phyloP scores from a whole-genome alignment of 345 rosid genomes.

The Lenwebbia sp. region DNA sequence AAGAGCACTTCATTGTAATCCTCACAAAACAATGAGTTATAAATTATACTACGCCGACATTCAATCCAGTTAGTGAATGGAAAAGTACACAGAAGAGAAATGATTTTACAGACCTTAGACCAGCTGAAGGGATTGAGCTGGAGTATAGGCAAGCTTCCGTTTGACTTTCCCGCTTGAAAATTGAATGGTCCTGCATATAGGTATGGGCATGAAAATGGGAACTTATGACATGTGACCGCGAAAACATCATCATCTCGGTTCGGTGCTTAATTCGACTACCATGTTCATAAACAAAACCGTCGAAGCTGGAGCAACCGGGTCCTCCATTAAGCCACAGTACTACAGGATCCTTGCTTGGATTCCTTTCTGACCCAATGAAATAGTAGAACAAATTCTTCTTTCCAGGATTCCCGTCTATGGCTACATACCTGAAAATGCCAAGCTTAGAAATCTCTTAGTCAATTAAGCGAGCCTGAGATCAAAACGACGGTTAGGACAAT shows the following conservation, averaged over 20 bases:
- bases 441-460: neutral
- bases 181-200: slow-evolving; percentile 15
- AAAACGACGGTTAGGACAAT: neutral
- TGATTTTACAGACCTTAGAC: slow-evolving; percentile 12
- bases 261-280: slow-evolving; percentile 3
- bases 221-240: too few species aligned
- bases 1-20: neutral
- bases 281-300: slow-evolving; percentile 20
- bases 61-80: neutral
- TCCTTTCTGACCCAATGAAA: slow-evolving; percentile 16
- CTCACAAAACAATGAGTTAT: neutral
- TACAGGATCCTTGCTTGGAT: slow-evolving; percentile 15
- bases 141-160: slow-evolving; percentile 6
- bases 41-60: neutral
- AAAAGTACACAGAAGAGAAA: neutral
- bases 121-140: slow-evolving; percentile 19
- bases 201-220: neutral
- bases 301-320: slow-evolving; percentile 29
- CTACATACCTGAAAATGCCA: slow-evolving; percentile 11
- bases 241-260: neutral
- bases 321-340: slow-evolving; percentile 30
- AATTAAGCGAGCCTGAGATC: neutral
- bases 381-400: slow-evolving; percentile 32
- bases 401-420: slow-evolving; percentile 4
- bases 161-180: slow-evolving; percentile 8